Base-by-base conservation (phyloP, 2,329 filamentous ascomycete species). In the Zasmidium citrigriseum region DNA sequence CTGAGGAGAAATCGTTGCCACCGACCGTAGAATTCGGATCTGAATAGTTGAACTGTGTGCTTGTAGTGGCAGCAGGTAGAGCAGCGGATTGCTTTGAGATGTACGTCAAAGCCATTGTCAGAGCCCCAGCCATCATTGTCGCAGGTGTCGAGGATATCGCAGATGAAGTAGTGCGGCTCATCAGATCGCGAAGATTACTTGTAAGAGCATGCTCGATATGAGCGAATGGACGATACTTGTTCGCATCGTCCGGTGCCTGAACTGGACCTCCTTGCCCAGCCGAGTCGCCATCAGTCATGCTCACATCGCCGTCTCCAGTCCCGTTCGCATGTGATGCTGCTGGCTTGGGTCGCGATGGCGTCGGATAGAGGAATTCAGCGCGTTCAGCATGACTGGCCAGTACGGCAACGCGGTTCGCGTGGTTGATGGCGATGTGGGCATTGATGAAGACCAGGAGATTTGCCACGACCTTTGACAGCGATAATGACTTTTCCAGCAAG, bases 401-500 rank as follows among this genome's bases (percentile, higher is more conserved):
- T 16, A 99, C 85, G 61, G 93, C 92, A 50, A 98, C 90, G 74
- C 93, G 90, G 77, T 98, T 98, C 55, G 90, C 86, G 75, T 95
- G 93, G 76, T 93, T 96, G 73, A 93, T 93, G 65, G 95, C 92
- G 27, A 99, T 84, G 73, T 99, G 96, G 55, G 93, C 91, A 75
- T 99, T 98, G 78, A 97, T 88, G 78, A 97, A 98, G 79, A 99
- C 89, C 70, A 98, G 88, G 63, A 98, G 84, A 76, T 93, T 89
- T 61, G 93, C 91, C 60, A 99, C 82, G 61, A 91, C 91, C 70
- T 89, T 88, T 51, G 90, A 90, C 60, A 99, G 84, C 24, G 93
- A 86, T 7, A 98, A 86, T 27, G 84, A 85, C 57, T 86, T 77
- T 60, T 87, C 82, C 46, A 98, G 84, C 60, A 90, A 82, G 5